phyloP scores from a whole-genome alignment of 2,329 filamentous ascomycete genomes.

The Ophiostoma triangulosporum region DNA sequence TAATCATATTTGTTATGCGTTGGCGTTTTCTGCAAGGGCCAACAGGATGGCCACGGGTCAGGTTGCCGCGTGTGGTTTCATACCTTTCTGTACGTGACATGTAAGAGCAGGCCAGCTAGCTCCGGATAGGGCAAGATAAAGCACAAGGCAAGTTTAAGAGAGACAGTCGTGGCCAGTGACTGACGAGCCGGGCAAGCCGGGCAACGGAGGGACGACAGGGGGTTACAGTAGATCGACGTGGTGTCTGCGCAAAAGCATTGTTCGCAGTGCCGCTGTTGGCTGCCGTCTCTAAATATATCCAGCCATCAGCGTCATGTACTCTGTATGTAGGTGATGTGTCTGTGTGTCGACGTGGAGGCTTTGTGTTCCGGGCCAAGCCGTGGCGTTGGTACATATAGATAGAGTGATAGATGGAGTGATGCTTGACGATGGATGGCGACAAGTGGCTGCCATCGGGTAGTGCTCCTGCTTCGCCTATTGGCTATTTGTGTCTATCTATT shows the following conservation, averaged over 20 bases:
- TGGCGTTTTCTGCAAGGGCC: too few species aligned
- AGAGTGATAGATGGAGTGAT: not conserved
- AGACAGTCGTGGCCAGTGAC: not conserved
- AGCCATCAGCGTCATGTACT: not conserved
- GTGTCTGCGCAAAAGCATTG: too few species aligned
- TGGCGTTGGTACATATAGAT: not conserved
- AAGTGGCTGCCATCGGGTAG: not conserved
- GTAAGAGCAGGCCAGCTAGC: too few species aligned
- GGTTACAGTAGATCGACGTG: too few species aligned
- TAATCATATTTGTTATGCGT: too few species aligned
- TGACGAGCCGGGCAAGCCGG: not conserved
- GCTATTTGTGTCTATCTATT: too few species aligned
- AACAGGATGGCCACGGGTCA: too few species aligned
- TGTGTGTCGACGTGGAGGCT: not conserved
- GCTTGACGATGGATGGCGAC: not conserved
- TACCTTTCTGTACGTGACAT: too few species aligned
- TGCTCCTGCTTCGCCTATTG: not conserved
- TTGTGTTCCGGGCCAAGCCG: not conserved
- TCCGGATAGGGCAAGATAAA: not conserved
- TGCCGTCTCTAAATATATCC: not conserved
- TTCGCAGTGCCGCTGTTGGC: too few species aligned
- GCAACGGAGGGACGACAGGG: too few species aligned
- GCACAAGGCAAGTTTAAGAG: not conserved
- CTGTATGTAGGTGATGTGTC: not conserved
- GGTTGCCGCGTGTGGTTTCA: too few species aligned